Evolutionary conservation across 176 grass and related monocot species (phyloP), one percentile per base, ranked within the genome.

Genomic region (Coix lacrymajobi): DNA sequence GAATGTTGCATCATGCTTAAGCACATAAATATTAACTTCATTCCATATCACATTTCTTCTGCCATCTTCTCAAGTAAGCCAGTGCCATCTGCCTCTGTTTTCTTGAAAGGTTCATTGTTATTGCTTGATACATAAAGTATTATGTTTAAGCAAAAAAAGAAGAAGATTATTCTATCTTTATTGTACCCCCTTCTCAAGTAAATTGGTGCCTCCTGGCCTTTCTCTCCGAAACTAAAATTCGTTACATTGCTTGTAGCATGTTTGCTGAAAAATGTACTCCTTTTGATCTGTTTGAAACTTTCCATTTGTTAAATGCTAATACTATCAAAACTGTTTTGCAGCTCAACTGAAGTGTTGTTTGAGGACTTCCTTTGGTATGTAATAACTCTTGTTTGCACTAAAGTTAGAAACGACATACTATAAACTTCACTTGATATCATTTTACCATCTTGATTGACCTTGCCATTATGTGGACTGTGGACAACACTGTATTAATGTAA

Each of bases 361-460:
- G 90, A 95, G 67, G 96, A 98, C 64, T 98, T 98, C 76, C 96
- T 98, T 84, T 98, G 96, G 92, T 95, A 98, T 30, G 87, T 71
- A 85, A 83, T 86, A 67, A 40, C 25, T 75, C 34, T 63, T 56
- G 6, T 43, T 57, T 71, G 15, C 11, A 57, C 62, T 79, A 57
- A 78, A 4, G 26, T 6, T 54, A 37, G 20, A 49, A 56, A 63
- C 0, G 1, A 40, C 32, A 39, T 46, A 40, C 8, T 41, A 63
- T 31, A 52, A 40, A 11, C 43, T 63, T 85, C 51, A 40, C 1
- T 64, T 68, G 11, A 36, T 57, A 24, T 1, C 32, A 26, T 62
- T 39, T 32, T 28, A 11, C 45, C 28, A 16, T 29, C 52, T 76
- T 56, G 49, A 14, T 7, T 30, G 44, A 54, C 9, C 71, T 65